Base-by-base conservation (phyloP, 768 basidiomycete species). In the Holtermanniella nyarrowii region DNA sequence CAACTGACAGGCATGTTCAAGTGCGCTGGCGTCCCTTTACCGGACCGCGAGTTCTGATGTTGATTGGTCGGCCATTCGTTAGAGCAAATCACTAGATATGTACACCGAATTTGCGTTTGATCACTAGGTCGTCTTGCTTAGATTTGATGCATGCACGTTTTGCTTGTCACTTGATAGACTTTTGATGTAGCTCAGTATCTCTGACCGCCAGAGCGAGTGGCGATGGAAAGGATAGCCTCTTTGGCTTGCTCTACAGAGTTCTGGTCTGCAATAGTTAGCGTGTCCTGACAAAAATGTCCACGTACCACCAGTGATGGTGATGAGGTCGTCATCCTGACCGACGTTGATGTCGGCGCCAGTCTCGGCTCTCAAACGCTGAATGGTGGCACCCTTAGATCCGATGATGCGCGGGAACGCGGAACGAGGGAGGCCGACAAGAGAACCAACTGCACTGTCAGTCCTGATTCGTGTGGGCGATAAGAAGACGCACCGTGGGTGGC, bases 321-420 rank as follows among this genome's bases (percentile, higher is more conserved):
- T 91, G 25, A 82, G 82, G 70, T 77, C 86, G 66, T 85, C 85
- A 56, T 90, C 89, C 57, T 86, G 81, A 70, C 87, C 82, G 49
- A 96, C 87, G 41, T 81, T 86, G 61, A 96, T 89, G 66, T 93
- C 88, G 49, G 90, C 85, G 40, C 88, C 86, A 48, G 86, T 93
- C 73, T 89, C 88, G 47, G 79, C 79, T 50, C 90, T 82, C 48
- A 96, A 78, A 45, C 90, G 84, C 48, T 84, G 78, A 46, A 96
- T 86, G 61, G 88, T 96, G 23, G 88, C 76, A 48, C 90, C 66
- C 62, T 62, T 93, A 11, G 84, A 74, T 37, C 91, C 91, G 56
- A 96, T 88, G 60, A 96, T 91, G 59, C 88, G 78, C 13, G 91
- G 90, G 81, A 96, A 96, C 26, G 79, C 78, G 27, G 83, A 80